Evolutionary conservation across 192 early-diverging fungal species (phyloP).

Genomic region (Coemansia sp.): DNA sequence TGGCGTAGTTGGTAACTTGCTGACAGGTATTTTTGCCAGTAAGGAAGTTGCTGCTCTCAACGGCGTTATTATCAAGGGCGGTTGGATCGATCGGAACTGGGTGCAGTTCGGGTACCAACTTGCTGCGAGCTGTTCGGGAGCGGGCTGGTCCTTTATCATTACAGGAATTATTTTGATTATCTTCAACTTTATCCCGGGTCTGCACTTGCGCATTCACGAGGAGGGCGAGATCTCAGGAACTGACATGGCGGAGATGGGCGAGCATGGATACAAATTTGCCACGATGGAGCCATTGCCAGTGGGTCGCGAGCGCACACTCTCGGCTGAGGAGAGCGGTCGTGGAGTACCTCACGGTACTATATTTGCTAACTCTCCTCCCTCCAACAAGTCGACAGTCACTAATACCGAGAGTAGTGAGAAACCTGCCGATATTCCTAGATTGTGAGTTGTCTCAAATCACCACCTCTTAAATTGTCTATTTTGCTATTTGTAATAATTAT

Average conservation of each 20-base stretch:
- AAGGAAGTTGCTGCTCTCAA: conserved; percentile 70
- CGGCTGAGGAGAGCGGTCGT: conserved; percentile 30
- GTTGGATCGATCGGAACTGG: conserved; percentile 83
- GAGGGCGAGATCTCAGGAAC: conserved; percentile 74
- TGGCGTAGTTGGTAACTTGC: conserved; percentile 78
- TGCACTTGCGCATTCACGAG: conserved; percentile 77
- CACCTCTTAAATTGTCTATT: background rate
- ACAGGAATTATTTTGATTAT: conserved; percentile 73
- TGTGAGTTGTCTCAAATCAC: background rate
- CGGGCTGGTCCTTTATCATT: conserved; percentile 76
- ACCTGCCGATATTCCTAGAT: background rate
- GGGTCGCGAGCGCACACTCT: conserved; percentile 23
- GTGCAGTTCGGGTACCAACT: conserved; percentile 81
- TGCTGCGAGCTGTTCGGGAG: conserved; percentile 70
- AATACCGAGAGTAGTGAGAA: conserved; percentile 27
- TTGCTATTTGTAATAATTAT: background rate
- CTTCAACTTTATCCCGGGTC: conserved; percentile 75
- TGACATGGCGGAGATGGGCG: conserved; percentile 88
- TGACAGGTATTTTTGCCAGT: conserved; percentile 89
- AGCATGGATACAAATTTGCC: conserved; percentile 61
- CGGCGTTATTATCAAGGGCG: conserved; percentile 65
- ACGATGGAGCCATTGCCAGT: conserved; percentile 28
- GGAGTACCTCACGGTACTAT: background rate
- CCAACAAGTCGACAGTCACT: conserved; percentile 26
- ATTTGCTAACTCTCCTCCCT: conserved; percentile 4